Evolutionary conservation across 768 basidiomycete genomes (phyloP).

Genomic region (Crucibulum laeve): DNA sequence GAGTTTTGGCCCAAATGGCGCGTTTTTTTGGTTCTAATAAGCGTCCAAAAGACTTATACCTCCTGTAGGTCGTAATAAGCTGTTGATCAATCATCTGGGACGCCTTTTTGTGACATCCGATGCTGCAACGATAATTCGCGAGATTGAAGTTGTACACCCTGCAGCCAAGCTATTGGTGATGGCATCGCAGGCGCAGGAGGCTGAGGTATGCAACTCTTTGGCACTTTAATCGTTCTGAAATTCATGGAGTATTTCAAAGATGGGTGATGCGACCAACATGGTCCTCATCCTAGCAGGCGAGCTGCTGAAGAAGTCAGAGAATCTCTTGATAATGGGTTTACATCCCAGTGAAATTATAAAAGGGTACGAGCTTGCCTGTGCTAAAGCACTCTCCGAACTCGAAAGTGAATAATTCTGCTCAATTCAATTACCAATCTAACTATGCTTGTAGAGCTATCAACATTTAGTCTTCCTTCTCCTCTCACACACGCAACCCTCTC

Average conservation of each 20-base stretch:
- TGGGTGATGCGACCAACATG: conserved; percentile 96
- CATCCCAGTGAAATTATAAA: conserved; percentile 95
- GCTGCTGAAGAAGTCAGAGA: conserved; percentile 88
- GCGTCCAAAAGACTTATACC: conserved; percentile 2
- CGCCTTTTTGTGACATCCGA: conserved; percentile 96
- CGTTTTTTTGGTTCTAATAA: conserved; percentile 22
- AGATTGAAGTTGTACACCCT: conserved; percentile 98
- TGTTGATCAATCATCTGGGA: conserved; percentile 96
- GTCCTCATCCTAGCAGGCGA: conserved; percentile 96
- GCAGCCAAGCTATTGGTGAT: conserved; percentile 99
- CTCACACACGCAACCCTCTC: conserved; percentile 66
- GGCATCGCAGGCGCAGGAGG: conserved; percentile 95
- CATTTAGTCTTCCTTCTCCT: conserved; percentile 65
- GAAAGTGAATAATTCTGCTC: conserved; percentile 61
- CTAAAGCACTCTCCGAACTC: conserved; percentile 81
- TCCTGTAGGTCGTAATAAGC: conserved; percentile 83
- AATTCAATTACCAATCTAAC: conserved; percentile 8
- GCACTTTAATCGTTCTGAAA: background rate
- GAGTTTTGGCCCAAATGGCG: conserved; percentile 94
- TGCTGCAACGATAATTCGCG: conserved; percentile 97
- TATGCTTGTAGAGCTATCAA: conserved; percentile 55
- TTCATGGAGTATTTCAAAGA: conserved; percentile 38
- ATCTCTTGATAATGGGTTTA: conserved; percentile 91
- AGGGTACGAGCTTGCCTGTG: conserved; percentile 89
- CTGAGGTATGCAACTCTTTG: conserved; percentile 61